Base-by-base conservation (phyloP, 2,329 filamentous ascomycete genomes). In the Xylaria sp. region DNA sequence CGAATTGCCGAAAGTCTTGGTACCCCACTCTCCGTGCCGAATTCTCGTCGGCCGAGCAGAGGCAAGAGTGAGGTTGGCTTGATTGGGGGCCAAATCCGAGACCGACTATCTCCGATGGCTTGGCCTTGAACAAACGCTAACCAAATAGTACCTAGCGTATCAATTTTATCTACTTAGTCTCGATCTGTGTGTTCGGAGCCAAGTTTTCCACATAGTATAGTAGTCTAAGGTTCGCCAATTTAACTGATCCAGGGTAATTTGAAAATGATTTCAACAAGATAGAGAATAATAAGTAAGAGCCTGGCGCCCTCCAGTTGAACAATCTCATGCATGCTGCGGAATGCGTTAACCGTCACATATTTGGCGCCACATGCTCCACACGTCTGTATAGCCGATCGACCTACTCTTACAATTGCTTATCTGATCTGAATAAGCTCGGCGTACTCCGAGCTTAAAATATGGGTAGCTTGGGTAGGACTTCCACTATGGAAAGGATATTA, bases 1-100 rank as follows among this genome's bases (percentile, higher is more conserved):
- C 57, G 57, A 60, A 48, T 12, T 48, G 43, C 57, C 57, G 57
- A 60, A 60, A 30, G 6, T 28, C 53, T 56, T 56, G 53, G 53
- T 34, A 56, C 28, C 4, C 6, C 32, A 34, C 8, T n/a, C 18
- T 53, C 6, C 4, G 28, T 56, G 20, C 18, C 41, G 34, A 15
- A 20, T 25, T 20, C 23, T 43, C 34, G 2, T 58, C 55, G 55
- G 55, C 55, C 55, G 55, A 58, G 36, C 55, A 20, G n/a, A n/a
- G n/a, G n/a, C n/a, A n/a, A n/a, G n/a, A n/a, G n/a, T n/a, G n/a
- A n/a, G n/a, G n/a, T n/a, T n/a, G n/a, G n/a, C n/a, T n/a, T 39
- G 10, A 50, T 18, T 8, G 15, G 46, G 46, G 15, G 25, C 25
- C 25, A n/a, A 50, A 30, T 50, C 46, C 46, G 46, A 50, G 45